Conservation (phyloP, 805 yeast species). For the Ogataea pini region DNA sequence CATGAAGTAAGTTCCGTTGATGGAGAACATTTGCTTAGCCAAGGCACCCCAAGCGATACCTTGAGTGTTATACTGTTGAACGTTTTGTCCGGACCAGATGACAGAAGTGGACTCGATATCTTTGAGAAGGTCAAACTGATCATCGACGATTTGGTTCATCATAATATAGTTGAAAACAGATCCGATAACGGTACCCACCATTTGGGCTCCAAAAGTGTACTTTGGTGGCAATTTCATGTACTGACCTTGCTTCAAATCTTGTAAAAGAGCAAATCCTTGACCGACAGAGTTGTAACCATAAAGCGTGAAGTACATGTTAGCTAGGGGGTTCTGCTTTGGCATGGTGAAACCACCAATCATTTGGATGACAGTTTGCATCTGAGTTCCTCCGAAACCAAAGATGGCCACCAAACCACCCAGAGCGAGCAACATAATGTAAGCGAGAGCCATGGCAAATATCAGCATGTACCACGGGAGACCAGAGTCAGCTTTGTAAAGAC, state of each 20-base stretch:
- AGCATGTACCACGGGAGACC: conserved; percentile 35
- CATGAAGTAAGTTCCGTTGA: conserved; percentile 33
- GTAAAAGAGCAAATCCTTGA: conserved; percentile 45
- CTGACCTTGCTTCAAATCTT: conserved; percentile 44
- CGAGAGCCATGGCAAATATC: conserved; percentile 19
- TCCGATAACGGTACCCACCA: conserved; percentile 38
- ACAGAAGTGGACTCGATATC: conserved; percentile 34
- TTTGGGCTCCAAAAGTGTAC: conserved; percentile 43
- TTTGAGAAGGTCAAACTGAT: conserved; percentile 30
- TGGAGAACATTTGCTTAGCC: conserved; percentile 34
- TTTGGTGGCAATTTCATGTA: conserved; percentile 46
- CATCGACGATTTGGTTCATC: conserved; percentile 36
- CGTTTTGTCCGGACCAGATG: conserved; percentile 38
- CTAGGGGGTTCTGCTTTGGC: conserved; percentile 35
- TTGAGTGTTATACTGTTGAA: conserved; percentile 37
- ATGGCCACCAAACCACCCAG: conserved; percentile 30
- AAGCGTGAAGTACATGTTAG: conserved; percentile 44
- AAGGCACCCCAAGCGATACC: conserved; percentile 39
- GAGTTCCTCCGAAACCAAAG: conserved; percentile 30
- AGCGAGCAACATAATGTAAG: conserved; percentile 18
- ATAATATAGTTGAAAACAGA: conserved; percentile 29
- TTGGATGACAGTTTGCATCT: conserved; percentile 30
- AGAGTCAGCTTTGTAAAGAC: conserved; percentile 28
- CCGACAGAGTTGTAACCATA: conserved; percentile 41
- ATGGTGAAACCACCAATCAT: conserved; percentile 44